phyloP scores from a whole-genome alignment of 352 stramenopile genomes.

The Globisporangium parvum region DNA sequence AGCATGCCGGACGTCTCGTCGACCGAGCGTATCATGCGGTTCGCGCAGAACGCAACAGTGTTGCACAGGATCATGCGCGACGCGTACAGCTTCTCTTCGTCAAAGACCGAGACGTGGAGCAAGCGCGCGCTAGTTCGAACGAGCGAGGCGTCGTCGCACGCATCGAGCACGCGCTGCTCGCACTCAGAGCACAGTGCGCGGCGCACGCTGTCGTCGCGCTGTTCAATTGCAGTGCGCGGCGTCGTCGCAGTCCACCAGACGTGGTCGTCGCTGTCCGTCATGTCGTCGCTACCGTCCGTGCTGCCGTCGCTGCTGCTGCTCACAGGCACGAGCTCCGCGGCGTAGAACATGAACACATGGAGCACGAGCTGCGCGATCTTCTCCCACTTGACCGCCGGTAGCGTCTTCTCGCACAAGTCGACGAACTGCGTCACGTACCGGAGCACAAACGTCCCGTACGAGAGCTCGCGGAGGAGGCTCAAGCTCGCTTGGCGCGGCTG shows the following conservation, averaged over 20 bases:
- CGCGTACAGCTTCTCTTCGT: slow-evolving; percentile 76
- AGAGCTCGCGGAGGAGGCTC: slow-evolving; percentile 56
- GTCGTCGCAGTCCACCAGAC: slow-evolving; percentile 54
- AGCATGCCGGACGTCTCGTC: slow-evolving; percentile 23
- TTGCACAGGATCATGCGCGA: slow-evolving; percentile 81
- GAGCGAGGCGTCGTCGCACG: slow-evolving; percentile 16
- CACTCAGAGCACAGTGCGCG: slow-evolving; percentile 30
- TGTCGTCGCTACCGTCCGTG: slow-evolving; percentile 15
- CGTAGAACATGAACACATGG: slow-evolving; percentile 61
- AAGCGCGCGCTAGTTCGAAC: slow-evolving; percentile 24
- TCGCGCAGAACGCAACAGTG: slow-evolving; percentile 61
- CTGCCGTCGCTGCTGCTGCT: neutral
- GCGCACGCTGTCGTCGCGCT: slow-evolving; percentile 38
- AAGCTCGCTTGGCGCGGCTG: slow-evolving; percentile 29
- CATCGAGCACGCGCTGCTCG: slow-evolving; percentile 40
- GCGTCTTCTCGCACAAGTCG: slow-evolving; percentile 55
- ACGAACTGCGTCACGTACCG: slow-evolving; percentile 74
- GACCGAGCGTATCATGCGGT: slow-evolving; percentile 63
- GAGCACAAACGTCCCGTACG: slow-evolving; percentile 76
- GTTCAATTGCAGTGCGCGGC: slow-evolving; percentile 36
- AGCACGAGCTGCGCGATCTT: slow-evolving; percentile 71
- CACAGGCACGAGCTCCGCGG: slow-evolving; percentile 42
- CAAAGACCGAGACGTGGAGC: slow-evolving; percentile 58
- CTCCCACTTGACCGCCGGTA: slow-evolving; percentile 60
- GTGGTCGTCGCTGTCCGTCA: slow-evolving; percentile 22